Evolutionary conservation across 2,329 filamentous ascomycete species (phyloP).

Genomic region (Aspergillus sp.): DNA sequence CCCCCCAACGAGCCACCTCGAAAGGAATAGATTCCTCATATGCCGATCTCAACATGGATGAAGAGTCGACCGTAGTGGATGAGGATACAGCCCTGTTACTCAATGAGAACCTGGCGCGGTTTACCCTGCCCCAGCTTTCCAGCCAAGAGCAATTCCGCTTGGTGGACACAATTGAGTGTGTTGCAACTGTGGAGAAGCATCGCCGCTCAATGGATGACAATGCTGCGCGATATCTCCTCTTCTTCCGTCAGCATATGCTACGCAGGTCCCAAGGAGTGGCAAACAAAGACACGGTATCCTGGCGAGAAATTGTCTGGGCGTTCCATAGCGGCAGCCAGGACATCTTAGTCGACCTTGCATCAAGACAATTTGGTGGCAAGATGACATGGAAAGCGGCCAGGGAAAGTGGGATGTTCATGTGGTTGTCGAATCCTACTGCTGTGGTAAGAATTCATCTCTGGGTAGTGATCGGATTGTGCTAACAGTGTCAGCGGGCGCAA

Average conservation of each 20-base stretch:
- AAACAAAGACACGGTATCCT: slow-evolving; percentile 61
- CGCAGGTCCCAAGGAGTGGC: slow-evolving; percentile 64
- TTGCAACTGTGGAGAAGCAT: slow-evolving; percentile 80
- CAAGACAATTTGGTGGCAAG: slow-evolving; percentile 73
- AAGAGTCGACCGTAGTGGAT: slow-evolving; percentile 66
- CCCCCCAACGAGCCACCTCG: slow-evolving; percentile 43
- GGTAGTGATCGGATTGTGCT: slow-evolving; percentile 10
- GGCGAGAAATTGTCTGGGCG: slow-evolving; percentile 53
- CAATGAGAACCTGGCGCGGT: slow-evolving; percentile 72
- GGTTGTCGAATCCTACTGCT: slow-evolving; percentile 75
- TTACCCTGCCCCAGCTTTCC: slow-evolving; percentile 77
- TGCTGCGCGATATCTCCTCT: slow-evolving; percentile 81
- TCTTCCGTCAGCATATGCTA: slow-evolving; percentile 78
- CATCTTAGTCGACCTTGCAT: slow-evolving; percentile 81
- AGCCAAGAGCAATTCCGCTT: slow-evolving; percentile 84
- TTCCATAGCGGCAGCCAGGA: slow-evolving; percentile 67
- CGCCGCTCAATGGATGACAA: slow-evolving; percentile 88
- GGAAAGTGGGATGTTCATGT: slow-evolving; percentile 91
- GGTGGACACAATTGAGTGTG: slow-evolving; percentile 80
- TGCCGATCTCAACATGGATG: slow-evolving; percentile 51
- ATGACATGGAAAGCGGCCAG: slow-evolving; percentile 83
- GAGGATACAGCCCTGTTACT: slow-evolving; percentile 70
- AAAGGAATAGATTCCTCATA: slow-evolving; percentile 56
- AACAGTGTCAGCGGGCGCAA: slow-evolving; percentile 61
- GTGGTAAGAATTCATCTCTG: slow-evolving; percentile 59